Evolutionary conservation across 495 filamentous ascomycete species (phyloP), one percentile per base, ranked within the genome.

Genomic region (Peziza echinospora): DNA sequence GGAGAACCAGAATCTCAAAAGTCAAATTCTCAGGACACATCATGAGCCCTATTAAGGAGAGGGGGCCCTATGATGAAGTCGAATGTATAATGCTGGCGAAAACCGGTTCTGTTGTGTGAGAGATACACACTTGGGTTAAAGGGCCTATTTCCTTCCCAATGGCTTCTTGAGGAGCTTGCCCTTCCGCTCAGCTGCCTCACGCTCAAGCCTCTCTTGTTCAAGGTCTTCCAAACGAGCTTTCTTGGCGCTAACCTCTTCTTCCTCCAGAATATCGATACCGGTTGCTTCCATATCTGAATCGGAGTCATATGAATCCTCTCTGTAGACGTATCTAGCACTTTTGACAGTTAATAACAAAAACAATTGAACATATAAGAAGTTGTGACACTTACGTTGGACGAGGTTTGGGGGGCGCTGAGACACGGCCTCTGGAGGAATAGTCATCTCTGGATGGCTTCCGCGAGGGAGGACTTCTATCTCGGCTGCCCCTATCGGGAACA

Each of bases 261-360:
- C 74, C 25, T 68, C 65, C 26, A 76, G 66, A 13, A 77, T 71
- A 44, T 77, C 74, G 16, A 66, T 65, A 9, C 71, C 45, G 2
- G 71, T 72, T 5, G 73, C 74, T 55, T 77, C 74, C 74, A 77
- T 77, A 51, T 77, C 74, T 5, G 70, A 72, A 24, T 69, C 70
- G 1, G 66, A 70, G 24, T 64, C 67, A 26, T 68, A 66, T 43
- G 67, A 60, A 8, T 59, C 56, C 39, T 69, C 66, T 17, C 47
- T 51, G 47, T 60, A 60, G 41, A 43, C 41, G 22, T 43, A 43
- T 17, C 41, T 43, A 37, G 19, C n/a, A n/a, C n/a, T n/a, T n/a
- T n/a, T n/a, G n/a, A n/a, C n/a, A n/a, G n/a, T n/a, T n/a, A n/a
- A n/a, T n/a, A n/a, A n/a, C n/a, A n/a, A n/a, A n/a, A n/a, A n/a